Percentiles rank a stretch among this genome's conserved stretches.
Conservation (phyloP, 495 filamentous ascomycete species). For the Beverwykella pulmonaria region DNA sequence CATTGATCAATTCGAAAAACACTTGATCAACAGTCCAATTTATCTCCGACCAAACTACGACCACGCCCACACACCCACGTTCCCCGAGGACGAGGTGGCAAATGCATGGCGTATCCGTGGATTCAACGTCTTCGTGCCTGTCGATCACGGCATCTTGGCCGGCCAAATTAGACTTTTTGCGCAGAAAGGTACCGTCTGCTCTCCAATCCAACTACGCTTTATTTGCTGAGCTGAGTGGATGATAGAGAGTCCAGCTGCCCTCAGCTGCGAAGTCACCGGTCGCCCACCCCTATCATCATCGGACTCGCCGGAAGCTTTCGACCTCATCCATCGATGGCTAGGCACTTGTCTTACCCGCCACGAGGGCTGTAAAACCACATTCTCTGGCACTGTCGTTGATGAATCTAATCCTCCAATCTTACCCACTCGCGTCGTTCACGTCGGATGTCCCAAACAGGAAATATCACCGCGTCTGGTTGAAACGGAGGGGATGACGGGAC, state of each 20-base stretch:
- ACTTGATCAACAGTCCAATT: conserved; percentile 19
- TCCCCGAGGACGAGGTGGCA: conserved; percentile 22
- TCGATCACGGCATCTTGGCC: conserved; percentile 13
- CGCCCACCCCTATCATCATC: conserved; percentile 22
- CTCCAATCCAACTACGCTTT: background rate
- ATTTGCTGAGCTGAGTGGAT: conserved; percentile 12
- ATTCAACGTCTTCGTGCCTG: conserved; percentile 24
- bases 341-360: conserved; percentile 11
- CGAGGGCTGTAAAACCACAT: conserved; percentile 15
- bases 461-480: conserved; percentile 22
- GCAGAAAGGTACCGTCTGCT: conserved; percentile 13
- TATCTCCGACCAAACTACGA: conserved; percentile 17
- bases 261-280: conserved; percentile 32
- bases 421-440: conserved; percentile 20
- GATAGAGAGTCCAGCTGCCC: conserved; percentile 28
- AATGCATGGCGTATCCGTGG: conserved; percentile 10
- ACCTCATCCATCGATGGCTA: conserved; percentile 21
- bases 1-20: conserved; percentile 5
- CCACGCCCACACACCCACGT: conserved; percentile 6
- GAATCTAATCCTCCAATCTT: conserved; percentile 17
- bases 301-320: conserved; percentile 32
- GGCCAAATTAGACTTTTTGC: conserved; percentile 25
- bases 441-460: conserved; percentile 3
- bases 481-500: conserved; percentile 8
- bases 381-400: conserved; percentile 16